Evolutionary conservation across 768 basidiomycete species (phyloP), one percentile per base, ranked within the genome.

Genomic region (Russula foetens): DNA sequence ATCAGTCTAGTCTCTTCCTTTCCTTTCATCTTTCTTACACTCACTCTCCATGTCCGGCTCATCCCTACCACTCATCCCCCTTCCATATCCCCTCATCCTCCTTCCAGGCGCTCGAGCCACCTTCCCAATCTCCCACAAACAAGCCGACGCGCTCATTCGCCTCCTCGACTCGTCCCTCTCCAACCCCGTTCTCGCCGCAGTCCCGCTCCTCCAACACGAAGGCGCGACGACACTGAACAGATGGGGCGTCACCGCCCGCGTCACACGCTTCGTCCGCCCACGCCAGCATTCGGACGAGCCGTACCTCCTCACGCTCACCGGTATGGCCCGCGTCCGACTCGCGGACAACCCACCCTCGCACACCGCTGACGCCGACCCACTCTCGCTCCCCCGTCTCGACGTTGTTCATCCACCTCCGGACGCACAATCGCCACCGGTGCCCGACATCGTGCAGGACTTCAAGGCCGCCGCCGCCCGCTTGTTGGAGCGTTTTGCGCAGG

Each of bases 371-470:
- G 71, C 79, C 47, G 65, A 33, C 31, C 19, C 29, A 23, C 63
- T 53, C 24, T 52, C 61, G 17, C 67, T 70, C 23, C 68, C 66
- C 9, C 66, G 71, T 43, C 48, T 68, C 3, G 64, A 70, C 45
- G 67, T 68, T n/a, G n/a, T n/a, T n/a, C n/a, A n/a, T n/a, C n/a
- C n/a, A n/a, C n/a, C n/a, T n/a, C n/a, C n/a, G n/a, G 46, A 43
- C 48, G 2, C 66, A 73, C 48, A n/a, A n/a, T 69, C 73, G 12
- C 71, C 71, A 23, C 71, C 74, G 0, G 67, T 74, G 46, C 73
- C 75, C 17, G 79, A 81, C 26, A 91, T 92, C 77, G 87, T 86
- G n/a, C n/a, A n/a, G n/a, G n/a, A n/a, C n/a, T n/a, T n/a, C n/a
- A n/a, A n/a, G n/a, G n/a, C n/a, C n/a, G 69, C 84, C 12, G 87